phyloP scores from a whole-genome alignment of 257 asterid species.

The Rhazya stricta region DNA sequence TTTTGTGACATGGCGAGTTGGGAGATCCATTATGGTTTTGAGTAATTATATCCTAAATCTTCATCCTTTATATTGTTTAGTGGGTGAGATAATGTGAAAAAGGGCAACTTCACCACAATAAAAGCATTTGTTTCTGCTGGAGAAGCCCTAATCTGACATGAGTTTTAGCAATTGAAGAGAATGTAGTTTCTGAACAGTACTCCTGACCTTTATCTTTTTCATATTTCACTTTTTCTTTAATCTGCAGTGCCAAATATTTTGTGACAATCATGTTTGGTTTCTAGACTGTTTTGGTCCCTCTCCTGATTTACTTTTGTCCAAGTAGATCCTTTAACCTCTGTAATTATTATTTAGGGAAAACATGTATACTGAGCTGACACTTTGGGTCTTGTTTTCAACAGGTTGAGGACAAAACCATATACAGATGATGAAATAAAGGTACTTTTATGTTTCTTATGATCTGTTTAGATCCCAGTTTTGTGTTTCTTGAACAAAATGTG shows the following conservation, averaged over 20 bases:
- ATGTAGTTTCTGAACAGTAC: not conserved
- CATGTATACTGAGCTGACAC: constrained; percentile 20
- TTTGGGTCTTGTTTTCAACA: constrained; percentile 32
- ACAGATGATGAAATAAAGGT: constrained; percentile 92
- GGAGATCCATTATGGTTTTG: not conserved
- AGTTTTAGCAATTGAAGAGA: not conserved
- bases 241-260: not conserved
- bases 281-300: not conserved
- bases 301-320: not conserved
- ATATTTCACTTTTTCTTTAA: not conserved
- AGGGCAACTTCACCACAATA: not conserved
- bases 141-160: not conserved
- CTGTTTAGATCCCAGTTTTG: not conserved
- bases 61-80: not conserved
- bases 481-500: not conserved
- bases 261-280: not conserved
- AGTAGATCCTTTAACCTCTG: not conserved
- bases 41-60: not conserved
- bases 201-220: not conserved
- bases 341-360: not conserved
- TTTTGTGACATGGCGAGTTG: not conserved
- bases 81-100: not conserved
- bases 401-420: constrained; percentile 69
- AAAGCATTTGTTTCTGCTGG: not conserved
- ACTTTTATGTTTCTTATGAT: constrained; percentile 3